Evolutionary conservation across 805 yeast species (phyloP), one percentile per base, ranked within the genome.

Genomic region (Saccharomycopsis guyanensis): DNA sequence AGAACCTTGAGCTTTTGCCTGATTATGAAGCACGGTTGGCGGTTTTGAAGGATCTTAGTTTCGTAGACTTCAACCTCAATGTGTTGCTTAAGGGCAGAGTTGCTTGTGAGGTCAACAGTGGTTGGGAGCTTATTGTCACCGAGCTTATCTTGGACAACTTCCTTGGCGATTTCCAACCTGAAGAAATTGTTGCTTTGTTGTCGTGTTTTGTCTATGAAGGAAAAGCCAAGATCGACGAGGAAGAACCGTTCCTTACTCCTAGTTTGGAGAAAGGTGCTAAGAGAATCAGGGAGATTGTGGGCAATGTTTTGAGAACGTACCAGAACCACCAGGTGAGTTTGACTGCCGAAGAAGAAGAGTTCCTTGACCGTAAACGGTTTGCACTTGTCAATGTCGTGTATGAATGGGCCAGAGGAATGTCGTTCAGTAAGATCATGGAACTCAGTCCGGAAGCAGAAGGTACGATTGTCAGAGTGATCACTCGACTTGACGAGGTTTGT

Each of bases 361-460:
- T 91, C 57, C 66, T 82, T 53, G 94, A 86, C 47, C 75, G 82
- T 53, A 82, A 86, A 56, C 70, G 97, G 55, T 93, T 93, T 64
- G 95, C 91, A 0, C 71, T 93, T 57, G 85, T 87, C 64, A 91
- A 88, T 60, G 96, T 87, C 10, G 96, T 91, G 3, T 93, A 91
- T 61, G 97, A 93, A 65, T 93, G 99, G 99, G 96, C 97, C 1
- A 73, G 94, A 54, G 99, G 98, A 2, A 73, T 82, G 71, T 74
- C 94, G 0, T 93, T 93, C 68, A 82, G 83, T 53, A 94, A 87
- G 48, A 91, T 93, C 53, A 93, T 89, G 82, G 82, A 78, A 50
- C 73, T 87, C 53, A 86, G 96, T 48, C 80, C 79, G 16, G 95
- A 89, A 57, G 89, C 87, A 32, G 98, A 93, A 65, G 99, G 99